Percentiles rank a stretch among this genome's conserved stretches.
These are phyloP conservation scores for Rhizoclosmatium globosum DNA, from an alignment of 192 early-diverging fungal species.

Conservation along the genomic window DNA sequence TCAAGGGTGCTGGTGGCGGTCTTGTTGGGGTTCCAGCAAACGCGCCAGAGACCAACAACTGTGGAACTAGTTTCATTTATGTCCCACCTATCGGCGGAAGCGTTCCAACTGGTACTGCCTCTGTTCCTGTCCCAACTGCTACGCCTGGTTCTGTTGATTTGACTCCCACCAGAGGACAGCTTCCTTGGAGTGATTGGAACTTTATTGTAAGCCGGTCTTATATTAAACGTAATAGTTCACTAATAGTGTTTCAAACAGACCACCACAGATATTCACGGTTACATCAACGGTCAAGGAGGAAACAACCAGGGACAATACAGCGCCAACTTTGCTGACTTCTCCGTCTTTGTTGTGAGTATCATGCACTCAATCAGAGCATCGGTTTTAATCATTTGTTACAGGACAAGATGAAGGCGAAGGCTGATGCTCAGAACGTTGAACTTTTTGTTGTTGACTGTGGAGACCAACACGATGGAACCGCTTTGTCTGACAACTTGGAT, in stretches of 20 bases:
- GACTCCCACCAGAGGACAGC: conserved; percentile 33
- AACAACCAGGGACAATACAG: conserved; percentile 45
- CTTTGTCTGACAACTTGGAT: neutral
- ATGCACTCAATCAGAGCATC: no score
- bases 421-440: conserved; percentile 52
- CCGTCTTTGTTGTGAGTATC: conserved; percentile 62
- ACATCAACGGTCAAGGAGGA: conserved; percentile 25
- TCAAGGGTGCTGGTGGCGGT: neutral
- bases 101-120: no score
- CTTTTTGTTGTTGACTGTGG: conserved; percentile 65
- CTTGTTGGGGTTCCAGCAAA: no score
- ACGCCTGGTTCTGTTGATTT: no score
- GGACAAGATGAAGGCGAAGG: conserved; percentile 58
- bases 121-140: no score
- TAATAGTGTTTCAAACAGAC: no score
- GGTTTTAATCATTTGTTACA: no score
- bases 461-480: conserved; percentile 52
- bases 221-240: no score
- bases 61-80: no score
- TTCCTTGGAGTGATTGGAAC: conserved; percentile 63
- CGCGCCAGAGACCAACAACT: no score
- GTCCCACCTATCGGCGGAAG: no score
- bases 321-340: conserved; percentile 64
- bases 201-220: no score
- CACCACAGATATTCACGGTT: conserved; percentile 33